Conservation (phyloP, 2,329 filamentous ascomycete species). For the Hypoxylon sp. region DNA sequence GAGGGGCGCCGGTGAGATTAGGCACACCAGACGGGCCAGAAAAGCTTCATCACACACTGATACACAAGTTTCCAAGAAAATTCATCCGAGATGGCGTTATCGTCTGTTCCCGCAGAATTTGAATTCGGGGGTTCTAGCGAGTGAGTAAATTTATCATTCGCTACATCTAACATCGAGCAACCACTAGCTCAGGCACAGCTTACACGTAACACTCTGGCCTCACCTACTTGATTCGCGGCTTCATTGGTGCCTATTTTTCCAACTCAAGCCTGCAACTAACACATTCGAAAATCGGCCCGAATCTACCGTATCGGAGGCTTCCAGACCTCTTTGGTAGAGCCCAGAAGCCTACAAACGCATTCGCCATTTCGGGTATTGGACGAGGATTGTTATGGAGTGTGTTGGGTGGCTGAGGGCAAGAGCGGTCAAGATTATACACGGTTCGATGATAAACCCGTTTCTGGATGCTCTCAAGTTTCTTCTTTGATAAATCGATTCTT, state of each 20-base stretch:
- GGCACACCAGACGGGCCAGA: too few relatives aligned
- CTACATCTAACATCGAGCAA: too few relatives aligned
- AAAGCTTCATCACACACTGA: too few relatives aligned
- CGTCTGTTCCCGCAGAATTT: too few relatives aligned
- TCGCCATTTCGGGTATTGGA: slow-evolving; percentile 10
- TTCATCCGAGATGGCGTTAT: too few relatives aligned
- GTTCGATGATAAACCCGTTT: slow-evolving; percentile 9
- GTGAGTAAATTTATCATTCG: too few relatives aligned
- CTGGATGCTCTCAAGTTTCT: neutral
- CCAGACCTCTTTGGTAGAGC: slow-evolving; percentile 29
- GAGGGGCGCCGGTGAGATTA: too few relatives aligned
- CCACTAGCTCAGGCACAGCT: too few relatives aligned
- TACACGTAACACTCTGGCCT: too few relatives aligned
- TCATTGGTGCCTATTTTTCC: neutral
- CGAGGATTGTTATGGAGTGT: neutral
- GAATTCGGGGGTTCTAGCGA: too few relatives aligned
- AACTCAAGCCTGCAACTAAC: neutral
- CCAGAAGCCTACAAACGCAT: slow-evolving; percentile 34
- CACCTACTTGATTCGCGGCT: too few relatives aligned
- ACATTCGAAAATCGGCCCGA: slow-evolving; percentile 35
- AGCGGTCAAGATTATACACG: slow-evolving; percentile 21
- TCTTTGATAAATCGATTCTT: slow-evolving; percentile 21
- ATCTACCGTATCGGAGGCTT: slow-evolving; percentile 27
- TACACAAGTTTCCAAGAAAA: too few relatives aligned
- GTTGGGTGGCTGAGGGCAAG: neutral